Evolutionary conservation across 2,329 filamentous ascomycete species (phyloP), one percentile per base, ranked within the genome.

Genomic region (Colletotrichum destructivum): DNA sequence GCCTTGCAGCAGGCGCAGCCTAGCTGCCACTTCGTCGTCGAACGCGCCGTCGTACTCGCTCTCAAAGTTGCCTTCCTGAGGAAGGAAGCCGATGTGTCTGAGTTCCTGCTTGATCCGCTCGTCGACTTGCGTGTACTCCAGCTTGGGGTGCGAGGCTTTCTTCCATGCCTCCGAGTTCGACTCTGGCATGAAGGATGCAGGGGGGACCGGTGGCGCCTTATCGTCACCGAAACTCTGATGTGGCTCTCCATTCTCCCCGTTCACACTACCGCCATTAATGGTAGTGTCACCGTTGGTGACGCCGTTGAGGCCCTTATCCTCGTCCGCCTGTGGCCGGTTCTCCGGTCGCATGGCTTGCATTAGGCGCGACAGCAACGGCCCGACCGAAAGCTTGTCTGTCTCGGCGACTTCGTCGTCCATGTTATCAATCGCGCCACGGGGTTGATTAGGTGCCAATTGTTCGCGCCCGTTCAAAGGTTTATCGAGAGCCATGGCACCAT

Each of bases 21-120:
- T 93, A 60, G 94, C 95, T 8, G 95, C 94, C 49, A 99, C 93
- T 80, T 98, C 96, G 80, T 99, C 96, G 79, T 99, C 96, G 76
- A 91, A 95, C 80, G 97, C 94, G 0, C 91, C 92, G 77, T 97
- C 94, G 81, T 95, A 98, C 75, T 98, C 93, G 13, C 93, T 91
- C 46, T 87, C 85, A 54, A 86, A 85, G 4, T 73, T 74, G 35
- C 81, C 82, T 62, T 94, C 93, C 4, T 88, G 84, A 0, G 93
- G 90, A 18, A 98, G 86, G 77, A 99, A 93, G 13, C 96, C 96
- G 72, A 98, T 94, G 81, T 98, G 94, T 16, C 93, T 91, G 21
- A 99, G 88, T 79, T 99, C 96, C 77, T 95, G 93, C 82, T 97
- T 94, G 62, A 98, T 89, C 57, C 96, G 94, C 78, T 98, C 94